Conservation (phyloP, 2,329 filamentous ascomycete species). For the Fonsecaea multimorphosa region DNA sequence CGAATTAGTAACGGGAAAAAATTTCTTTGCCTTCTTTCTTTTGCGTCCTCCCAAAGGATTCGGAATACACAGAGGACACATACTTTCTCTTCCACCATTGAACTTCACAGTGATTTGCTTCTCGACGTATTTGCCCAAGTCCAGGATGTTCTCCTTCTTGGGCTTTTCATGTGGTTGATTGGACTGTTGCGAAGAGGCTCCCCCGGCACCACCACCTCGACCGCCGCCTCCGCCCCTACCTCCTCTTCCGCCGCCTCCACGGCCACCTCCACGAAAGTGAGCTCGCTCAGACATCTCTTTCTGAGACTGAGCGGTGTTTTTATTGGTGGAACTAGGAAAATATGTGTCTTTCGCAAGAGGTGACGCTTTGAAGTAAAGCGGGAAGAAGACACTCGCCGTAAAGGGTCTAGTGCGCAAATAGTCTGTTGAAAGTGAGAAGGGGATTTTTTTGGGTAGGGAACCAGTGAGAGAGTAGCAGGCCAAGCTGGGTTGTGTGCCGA, state of each 20-base stretch:
- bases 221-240: slow-evolving; percentile 50
- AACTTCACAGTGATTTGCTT: slow-evolving; percentile 96
- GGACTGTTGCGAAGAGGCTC: slow-evolving; percentile 52
- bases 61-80: slow-evolving; percentile 38
- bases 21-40: not conserved
- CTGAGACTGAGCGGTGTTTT: not conserved
- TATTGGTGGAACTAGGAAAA: not conserved
- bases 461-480: slow-evolving; percentile 3
- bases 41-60: not conserved
- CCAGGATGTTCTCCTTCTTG: slow-evolving; percentile 98
- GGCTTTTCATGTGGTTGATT: slow-evolving; percentile 71
- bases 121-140: slow-evolving; percentile 95
- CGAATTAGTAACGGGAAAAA: slow-evolving; percentile 11
- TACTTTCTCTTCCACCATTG: slow-evolving; percentile 90
- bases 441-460: not conserved
- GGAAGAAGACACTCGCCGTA: slow-evolving; percentile 2
- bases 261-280: slow-evolving; percentile 57
- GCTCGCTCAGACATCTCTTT: slow-evolving; percentile 51
- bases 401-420: slow-evolving; percentile 18
- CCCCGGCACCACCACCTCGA: slow-evolving; percentile 54
- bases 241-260: slow-evolving; percentile 53
- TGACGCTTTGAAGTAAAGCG: not conserved
- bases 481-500: not conserved
- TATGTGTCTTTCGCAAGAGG: not conserved
- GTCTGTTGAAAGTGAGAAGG: not conserved